phyloP scores from a whole-genome alignment of 176 grass and related monocot genomes.

The Carex cristatella region DNA sequence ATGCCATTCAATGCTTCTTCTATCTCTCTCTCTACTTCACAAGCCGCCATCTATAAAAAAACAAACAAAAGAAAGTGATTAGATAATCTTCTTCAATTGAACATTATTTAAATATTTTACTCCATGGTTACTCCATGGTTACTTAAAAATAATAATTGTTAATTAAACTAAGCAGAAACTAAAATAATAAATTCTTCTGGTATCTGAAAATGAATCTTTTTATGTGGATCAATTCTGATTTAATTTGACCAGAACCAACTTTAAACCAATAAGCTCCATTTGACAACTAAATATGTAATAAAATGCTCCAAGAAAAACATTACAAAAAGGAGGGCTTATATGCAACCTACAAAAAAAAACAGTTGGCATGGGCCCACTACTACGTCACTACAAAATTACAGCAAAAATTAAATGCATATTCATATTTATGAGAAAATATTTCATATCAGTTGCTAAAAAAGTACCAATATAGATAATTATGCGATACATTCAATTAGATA shows the following conservation, averaged over 20 bases:
- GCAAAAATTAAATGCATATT: too few relatives aligned
- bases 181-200: background rate
- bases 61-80: background rate
- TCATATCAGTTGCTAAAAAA: background rate
- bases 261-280: background rate
- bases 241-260: background rate
- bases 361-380: too few relatives aligned
- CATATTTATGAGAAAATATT: too few relatives aligned
- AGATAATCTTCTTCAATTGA: background rate
- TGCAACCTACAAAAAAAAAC: background rate
- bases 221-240: background rate
- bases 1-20: slow-evolving; percentile 49
- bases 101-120: background rate
- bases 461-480: background rate
- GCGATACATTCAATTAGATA: background rate
- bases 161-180: background rate
- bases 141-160: background rate
- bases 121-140: too few relatives aligned
- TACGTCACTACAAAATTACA: too few relatives aligned
- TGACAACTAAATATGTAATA: background rate
- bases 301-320: background rate
- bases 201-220: background rate
- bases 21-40: slow-evolving; percentile 52
- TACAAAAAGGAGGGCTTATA: background rate
- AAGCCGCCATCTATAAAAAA: slow-evolving; percentile 45